These are phyloP conservation scores for Aspergillus sclerotioniger DNA, from an alignment of 495 filamentous ascomycete species.

Conservation along the genomic window DNA sequence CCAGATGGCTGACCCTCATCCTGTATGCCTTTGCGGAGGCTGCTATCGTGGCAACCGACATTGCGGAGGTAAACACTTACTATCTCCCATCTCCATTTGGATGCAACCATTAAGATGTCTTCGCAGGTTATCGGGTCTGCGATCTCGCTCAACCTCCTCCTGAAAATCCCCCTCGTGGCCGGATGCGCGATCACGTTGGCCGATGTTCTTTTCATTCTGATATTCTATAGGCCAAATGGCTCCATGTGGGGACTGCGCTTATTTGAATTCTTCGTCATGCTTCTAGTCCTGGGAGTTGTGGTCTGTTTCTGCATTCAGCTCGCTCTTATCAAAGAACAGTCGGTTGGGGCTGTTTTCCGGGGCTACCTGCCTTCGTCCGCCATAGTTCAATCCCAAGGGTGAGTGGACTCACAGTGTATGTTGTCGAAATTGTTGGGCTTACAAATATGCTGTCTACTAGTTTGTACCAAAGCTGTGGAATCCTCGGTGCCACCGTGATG, in stretches of 20 bases:
- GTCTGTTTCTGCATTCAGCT: constrained; percentile 91
- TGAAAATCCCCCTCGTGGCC: constrained; percentile 77
- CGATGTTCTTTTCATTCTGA: constrained; percentile 79
- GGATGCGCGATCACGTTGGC: constrained; percentile 83
- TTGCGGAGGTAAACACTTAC: constrained; percentile 64
- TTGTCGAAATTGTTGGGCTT: background rate
- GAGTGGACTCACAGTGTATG: constrained; percentile 14
- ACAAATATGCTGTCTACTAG: constrained; percentile 37
- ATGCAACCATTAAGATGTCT: constrained; percentile 1
- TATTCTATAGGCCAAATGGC: constrained; percentile 80
- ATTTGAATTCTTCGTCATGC: constrained; percentile 81
- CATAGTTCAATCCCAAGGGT: constrained; percentile 68
- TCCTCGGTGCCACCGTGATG: constrained; percentile 93
- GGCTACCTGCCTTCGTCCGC: constrained; percentile 80
- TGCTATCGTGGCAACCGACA: constrained; percentile 85
- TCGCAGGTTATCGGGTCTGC: constrained; percentile 81
- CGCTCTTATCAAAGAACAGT: constrained; percentile 67
- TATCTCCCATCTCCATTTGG: background rate
- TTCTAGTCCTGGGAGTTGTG: constrained; percentile 78
- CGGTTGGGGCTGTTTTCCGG: constrained; percentile 71
- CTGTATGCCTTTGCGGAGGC: constrained; percentile 75
- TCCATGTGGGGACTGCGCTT: constrained; percentile 68
- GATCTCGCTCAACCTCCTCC: constrained; percentile 82
- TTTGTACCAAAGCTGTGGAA: constrained; percentile 87
- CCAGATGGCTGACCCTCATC: constrained; percentile 70